Percentiles rank a stretch among this genome's conserved stretches.
These are phyloP conservation scores for Saccharata proteae DNA, from an alignment of 2,329 filamentous ascomycete species.

Conservation along the genomic window DNA sequence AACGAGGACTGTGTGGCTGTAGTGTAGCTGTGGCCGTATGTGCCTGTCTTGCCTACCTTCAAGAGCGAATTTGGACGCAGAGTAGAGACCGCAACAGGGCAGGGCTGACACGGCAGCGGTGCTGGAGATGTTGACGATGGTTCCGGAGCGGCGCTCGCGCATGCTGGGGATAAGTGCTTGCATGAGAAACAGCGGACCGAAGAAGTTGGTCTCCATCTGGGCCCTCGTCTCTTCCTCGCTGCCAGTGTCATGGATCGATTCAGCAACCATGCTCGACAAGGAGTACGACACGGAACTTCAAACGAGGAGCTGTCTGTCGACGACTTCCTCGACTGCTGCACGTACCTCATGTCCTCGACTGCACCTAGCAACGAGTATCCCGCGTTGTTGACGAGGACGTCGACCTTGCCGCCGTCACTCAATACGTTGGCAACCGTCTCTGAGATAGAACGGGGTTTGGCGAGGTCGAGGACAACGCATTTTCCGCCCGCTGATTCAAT, in stretches of 20 bases:
- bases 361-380: slow-evolving; percentile 13
- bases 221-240: too few relatives aligned
- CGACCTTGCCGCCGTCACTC: slow-evolving; percentile 11
- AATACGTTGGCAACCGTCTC: not conserved
- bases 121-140: slow-evolving; percentile 36
- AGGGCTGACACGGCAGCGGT: slow-evolving; percentile 30
- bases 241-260: too few relatives aligned
- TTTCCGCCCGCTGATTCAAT: slow-evolving; percentile 4
- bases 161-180: slow-evolving; percentile 38
- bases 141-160: slow-evolving; percentile 17
- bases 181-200: slow-evolving; percentile 38
- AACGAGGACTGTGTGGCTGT: too few relatives aligned
- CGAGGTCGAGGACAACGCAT: slow-evolving; percentile 11
- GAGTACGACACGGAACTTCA: too few relatives aligned
- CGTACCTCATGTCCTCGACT: slow-evolving; percentile 10
- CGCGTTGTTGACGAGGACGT: slow-evolving; percentile 18
- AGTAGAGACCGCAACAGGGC: slow-evolving; percentile 32
- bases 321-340: too few relatives aligned
- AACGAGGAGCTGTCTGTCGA: too few relatives aligned
- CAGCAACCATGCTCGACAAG: too few relatives aligned
- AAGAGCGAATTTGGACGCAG: slow-evolving; percentile 31
- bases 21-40: too few relatives aligned
- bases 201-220: slow-evolving; percentile 41
- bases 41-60: too few relatives aligned
- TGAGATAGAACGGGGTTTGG: slow-evolving; percentile 1